Conservation (phyloP, 2,329 filamentous ascomycete genomes). For the Metarhizium album region DNA sequence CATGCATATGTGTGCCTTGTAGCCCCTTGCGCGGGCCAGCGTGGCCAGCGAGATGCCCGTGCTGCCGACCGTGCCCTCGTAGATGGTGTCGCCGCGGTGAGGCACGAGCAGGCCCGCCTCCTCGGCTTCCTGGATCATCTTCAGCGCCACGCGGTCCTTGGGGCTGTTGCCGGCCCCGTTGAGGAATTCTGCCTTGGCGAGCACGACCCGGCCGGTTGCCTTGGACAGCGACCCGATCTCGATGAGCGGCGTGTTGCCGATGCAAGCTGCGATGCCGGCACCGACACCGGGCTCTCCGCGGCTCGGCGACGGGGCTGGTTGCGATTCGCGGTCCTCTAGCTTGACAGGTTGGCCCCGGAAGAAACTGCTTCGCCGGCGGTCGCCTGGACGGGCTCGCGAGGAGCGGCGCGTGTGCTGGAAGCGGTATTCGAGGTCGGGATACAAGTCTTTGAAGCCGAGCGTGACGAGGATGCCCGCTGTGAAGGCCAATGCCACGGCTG, state of each 20-base stretch:
- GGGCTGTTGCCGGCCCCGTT: constrained; percentile 91
- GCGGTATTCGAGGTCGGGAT: constrained; percentile 59
- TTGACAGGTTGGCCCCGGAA: constrained; percentile 33
- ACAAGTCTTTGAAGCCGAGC: constrained; percentile 68
- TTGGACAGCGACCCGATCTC: constrained; percentile 76
- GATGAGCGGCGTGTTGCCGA: constrained; percentile 87
- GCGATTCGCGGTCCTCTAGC: constrained; percentile 44
- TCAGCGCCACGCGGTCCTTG: constrained; percentile 88
- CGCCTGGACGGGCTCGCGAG: constrained; percentile 2
- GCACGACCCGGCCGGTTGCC: constrained; percentile 77
- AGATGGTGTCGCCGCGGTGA: constrained; percentile 81
- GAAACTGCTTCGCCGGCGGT: constrained; percentile 29
- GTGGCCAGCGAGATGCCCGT: constrained; percentile 92
- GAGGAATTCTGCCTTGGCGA: constrained; percentile 92
- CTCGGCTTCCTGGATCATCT: constrained; percentile 80
- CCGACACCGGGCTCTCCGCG: constrained; percentile 32
- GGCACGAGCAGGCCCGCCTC: constrained; percentile 63
- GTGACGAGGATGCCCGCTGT: constrained; percentile 66
- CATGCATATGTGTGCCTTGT: constrained; percentile 95
- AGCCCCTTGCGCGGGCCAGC: constrained; percentile 77
- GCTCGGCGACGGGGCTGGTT: not conserved
- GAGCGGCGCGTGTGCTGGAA: constrained; percentile 38
- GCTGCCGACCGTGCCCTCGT: constrained; percentile 93
- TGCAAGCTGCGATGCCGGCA: constrained; percentile 79
- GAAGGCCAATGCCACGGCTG: constrained; percentile 63